These are phyloP conservation scores for Podospora bellae-mahoneyi DNA, from an alignment of 495 filamentous ascomycete genomes.

Conservation along the genomic window DNA sequence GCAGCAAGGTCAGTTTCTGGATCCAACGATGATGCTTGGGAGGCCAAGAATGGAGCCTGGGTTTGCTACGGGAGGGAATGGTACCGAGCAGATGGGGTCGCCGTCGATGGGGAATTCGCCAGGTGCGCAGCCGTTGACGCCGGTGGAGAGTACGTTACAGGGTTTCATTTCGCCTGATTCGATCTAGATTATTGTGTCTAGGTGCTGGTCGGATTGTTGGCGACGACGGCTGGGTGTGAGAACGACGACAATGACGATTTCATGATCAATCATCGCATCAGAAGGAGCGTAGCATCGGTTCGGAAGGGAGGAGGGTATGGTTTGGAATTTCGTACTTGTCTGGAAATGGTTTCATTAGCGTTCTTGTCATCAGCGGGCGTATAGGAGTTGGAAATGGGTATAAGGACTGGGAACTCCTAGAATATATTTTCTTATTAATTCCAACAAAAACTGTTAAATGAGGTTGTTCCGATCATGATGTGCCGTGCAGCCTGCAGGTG, in stretches of 20 bases:
- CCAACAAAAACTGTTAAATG: not conserved
- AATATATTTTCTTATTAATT: not conserved
- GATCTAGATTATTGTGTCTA: not conserved
- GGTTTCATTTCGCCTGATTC: slow-evolving; percentile 13
- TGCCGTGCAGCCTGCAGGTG: not conserved
- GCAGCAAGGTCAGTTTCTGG: slow-evolving; percentile 5
- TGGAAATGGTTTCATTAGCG: not conserved
- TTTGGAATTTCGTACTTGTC: not conserved
- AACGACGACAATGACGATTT: not conserved
- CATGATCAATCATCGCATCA: not conserved
- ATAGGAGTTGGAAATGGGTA: not conserved
- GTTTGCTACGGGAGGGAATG: slow-evolving; percentile 4
- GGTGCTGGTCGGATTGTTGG: not conserved
- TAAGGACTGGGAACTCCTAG: not conserved
- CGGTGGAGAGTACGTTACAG: slow-evolving; percentile 17
- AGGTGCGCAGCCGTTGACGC: slow-evolving; percentile 15
- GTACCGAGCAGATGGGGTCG: not conserved
- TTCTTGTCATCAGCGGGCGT: not conserved
- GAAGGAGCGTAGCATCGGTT: not conserved
- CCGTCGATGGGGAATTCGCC: not conserved
- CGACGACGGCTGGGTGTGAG: not conserved
- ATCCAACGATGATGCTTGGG: slow-evolving; percentile 5
- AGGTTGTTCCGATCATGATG: not conserved
- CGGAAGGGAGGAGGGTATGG: not conserved
- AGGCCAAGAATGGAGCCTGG: slow-evolving; percentile 15